A percentile compares a stretch with the other conserved stretches of the same genome.
phyloP scores from a whole-genome alignment of 345 rosid genomes.

The Lepidium africanum region DNA sequence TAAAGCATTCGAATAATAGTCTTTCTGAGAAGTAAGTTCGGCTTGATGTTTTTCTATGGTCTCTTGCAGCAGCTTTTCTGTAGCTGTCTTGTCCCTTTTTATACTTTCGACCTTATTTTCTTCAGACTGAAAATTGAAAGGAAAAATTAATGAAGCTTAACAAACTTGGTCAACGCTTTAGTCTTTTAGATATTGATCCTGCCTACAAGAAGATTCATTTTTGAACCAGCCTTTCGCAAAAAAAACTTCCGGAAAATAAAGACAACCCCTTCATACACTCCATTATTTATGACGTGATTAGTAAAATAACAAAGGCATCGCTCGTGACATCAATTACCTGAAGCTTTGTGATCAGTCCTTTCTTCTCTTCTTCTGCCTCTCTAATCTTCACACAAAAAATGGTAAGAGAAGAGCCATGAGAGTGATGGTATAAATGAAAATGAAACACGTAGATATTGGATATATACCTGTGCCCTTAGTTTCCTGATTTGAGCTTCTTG shows the following conservation, averaged over 20 bases:
- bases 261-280: slow-evolving; percentile 1
- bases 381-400: slow-evolving; percentile 51
- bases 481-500: slow-evolving; percentile 94
- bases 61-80: slow-evolving; percentile 91
- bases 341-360: slow-evolving; percentile 83
- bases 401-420: slow-evolving; percentile 14
- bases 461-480: slow-evolving; percentile 88
- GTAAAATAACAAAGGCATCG: not conserved
- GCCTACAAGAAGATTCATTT: slow-evolving; percentile 1
- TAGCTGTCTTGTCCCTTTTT: slow-evolving; percentile 84
- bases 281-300: not conserved
- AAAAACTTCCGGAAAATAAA: slow-evolving; percentile 5
- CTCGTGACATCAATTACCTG: slow-evolving; percentile 54
- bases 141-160: slow-evolving; percentile 1
- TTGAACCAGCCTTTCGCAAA: not conserved
- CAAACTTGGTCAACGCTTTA: not conserved
- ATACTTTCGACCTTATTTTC: slow-evolving; percentile 94
- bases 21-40: slow-evolving; percentile 77
- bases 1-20: slow-evolving; percentile 77
- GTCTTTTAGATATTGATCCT: not conserved
- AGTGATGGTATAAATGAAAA: slow-evolving; percentile 1
- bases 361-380: slow-evolving; percentile 97
- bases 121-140: slow-evolving; percentile 57
- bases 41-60: slow-evolving; percentile 92
- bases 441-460: not conserved